phyloP scores from a whole-genome alignment of 768 basidiomycete species.

The Punctularia strigosozonata region DNA sequence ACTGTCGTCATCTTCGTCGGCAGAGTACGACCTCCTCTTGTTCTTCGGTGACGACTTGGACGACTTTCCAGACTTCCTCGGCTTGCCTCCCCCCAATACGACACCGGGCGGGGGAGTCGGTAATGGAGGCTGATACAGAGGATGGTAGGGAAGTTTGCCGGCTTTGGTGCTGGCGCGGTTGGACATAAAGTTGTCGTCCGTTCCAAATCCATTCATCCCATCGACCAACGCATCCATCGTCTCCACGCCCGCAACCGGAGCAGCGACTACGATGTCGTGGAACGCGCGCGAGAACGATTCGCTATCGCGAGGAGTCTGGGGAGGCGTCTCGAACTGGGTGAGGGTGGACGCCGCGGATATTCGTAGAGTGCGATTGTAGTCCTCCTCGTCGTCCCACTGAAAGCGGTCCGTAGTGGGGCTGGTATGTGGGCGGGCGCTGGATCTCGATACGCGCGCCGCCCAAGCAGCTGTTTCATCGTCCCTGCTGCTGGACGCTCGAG shows the following conservation, averaged over 20 bases:
- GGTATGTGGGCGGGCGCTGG: too few relatives aligned
- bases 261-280: conserved; percentile 43
- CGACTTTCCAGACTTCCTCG: conserved; percentile 22
- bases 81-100: conserved; percentile 37
- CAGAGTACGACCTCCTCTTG: conserved; percentile 19
- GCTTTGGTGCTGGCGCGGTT: too few relatives aligned
- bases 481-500: too few relatives aligned
- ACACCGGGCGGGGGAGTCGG: conserved; percentile 77
- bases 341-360: conserved; percentile 59
- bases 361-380: too few relatives aligned
- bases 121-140: conserved; percentile 72
- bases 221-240: conserved; percentile 84
- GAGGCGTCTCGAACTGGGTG: conserved; percentile 49
- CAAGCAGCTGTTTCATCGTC: too few relatives aligned
- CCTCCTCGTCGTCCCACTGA: too few relatives aligned
- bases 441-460: too few relatives aligned
- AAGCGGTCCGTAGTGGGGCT: too few relatives aligned
- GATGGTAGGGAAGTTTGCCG: too few relatives aligned
- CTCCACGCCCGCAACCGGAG: conserved; percentile 70
- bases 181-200: conserved; percentile 45
- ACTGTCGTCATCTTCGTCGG: conserved; percentile 44
- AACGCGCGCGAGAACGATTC: conserved; percentile 23
- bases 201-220: conserved; percentile 66
- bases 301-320: conserved; percentile 52
- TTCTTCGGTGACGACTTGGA: neutral